Base-by-base conservation (phyloP, 805 yeast genomes). In the Starmerella gropengiesseri region DNA sequence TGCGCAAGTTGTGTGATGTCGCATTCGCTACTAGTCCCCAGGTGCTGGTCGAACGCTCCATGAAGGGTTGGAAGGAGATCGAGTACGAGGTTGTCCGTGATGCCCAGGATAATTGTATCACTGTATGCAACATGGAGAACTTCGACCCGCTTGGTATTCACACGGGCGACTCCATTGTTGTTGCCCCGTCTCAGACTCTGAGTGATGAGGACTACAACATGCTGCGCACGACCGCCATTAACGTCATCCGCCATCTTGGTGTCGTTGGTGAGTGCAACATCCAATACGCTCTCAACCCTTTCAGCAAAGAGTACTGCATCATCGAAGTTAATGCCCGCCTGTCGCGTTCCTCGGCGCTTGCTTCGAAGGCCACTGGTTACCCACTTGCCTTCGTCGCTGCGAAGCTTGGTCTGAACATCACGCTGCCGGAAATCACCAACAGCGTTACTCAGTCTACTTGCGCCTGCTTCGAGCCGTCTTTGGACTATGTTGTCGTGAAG, bases 181-280 rank as follows among this genome's bases (percentile, higher is more conserved):
- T 89, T 59, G 98, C 98, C 42, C 98, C 98, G 39, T 87, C 96
- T 33, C 98, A 89, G 70, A 89, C 98, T 32, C 69, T 89, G 51
- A 81, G 95, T 16, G 97, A 89, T 61, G 95, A 84, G 62, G 98
- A 89, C 59, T 89, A 87, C 69, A 84, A 89, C 68, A 91, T 91
- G 97, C 73, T 89, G 61, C 78, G 98, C 69, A 81, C 96, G 40
- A 85, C 98, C 35, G 98, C 98, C 36, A 91, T 91, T 55, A 91
- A 89, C 52, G 94, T 89, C 50, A 91, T 89, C 55, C 79, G 97
- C 65, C 98, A 89, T 61, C 71, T 89, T 58, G 97, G 97, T 58
- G 98, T 89, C 61, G 97, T 89, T 60, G 98, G 98, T 71, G 98
- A 89, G 70, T 89, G 98, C 73, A 89, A 89, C 69, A 85, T 89